Evolutionary conservation across 2,329 filamentous ascomycete genomes (phyloP), one percentile per base, ranked within the genome.

Genomic region (Mollisia scopiformis): DNA sequence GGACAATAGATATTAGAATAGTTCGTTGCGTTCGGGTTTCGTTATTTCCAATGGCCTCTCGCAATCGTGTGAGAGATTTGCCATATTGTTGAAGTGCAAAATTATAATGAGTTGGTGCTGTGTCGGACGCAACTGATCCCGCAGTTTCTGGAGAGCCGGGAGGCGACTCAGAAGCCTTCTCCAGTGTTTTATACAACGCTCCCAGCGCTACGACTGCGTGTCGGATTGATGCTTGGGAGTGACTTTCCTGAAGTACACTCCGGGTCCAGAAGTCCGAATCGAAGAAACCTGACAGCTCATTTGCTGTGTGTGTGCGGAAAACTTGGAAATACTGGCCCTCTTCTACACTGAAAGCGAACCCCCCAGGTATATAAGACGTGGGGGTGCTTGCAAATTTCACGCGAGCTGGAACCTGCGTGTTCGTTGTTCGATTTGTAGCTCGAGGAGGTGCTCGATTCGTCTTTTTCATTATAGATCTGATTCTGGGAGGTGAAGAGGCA

Each of bases 141-240:
- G 41, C 14, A 23, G 62, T 59, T 2, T 72, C 69, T 19, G 68
- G 70, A 0, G 73, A 71, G 14, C 66, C 62, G 1, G 82, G 82
- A 3, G 82, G 83, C 6, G 75, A 73, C 2, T 80, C 80, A 1
- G 80, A 78, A 2, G 81, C 80, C 63, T 83, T 82, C 69, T 89
- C 86, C 6, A 88, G 73, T 0, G 86, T 88, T 72, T 88, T 88
- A 73, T 90, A 89, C 39, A 90, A 75, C 3, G 86, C 86, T 16
- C 86, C 87, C 7, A 90, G 76, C 6, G 87, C 88, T 25, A 89
- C 80, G 10, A 90, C 86, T 11, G 87, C 85, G 71, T 89, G 85
- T 13, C 84, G 82, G 61, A 90, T 85, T 27, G 86, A 80, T 13
- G 81, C 76, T 68, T 88, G 84, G 0, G 79, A 78, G 65, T 89